phyloP scores from a whole-genome alignment of 2,329 filamentous ascomycete species.

The Fusarium nematophilum region DNA sequence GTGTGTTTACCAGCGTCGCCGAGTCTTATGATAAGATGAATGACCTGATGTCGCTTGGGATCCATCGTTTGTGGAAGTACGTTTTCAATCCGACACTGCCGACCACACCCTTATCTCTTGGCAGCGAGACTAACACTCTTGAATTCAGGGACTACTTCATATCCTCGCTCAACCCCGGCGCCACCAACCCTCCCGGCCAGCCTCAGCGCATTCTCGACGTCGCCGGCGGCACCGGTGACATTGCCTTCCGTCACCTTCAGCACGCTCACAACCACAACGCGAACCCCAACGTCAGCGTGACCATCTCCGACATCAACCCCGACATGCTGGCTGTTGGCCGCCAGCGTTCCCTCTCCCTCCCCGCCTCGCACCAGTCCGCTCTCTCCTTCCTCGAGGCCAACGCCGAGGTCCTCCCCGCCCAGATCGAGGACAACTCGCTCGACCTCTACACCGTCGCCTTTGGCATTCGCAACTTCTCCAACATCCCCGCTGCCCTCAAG shows the following conservation, averaged over 20 bases:
- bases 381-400: slow-evolving; percentile 89
- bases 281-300: slow-evolving; percentile 84
- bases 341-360: slow-evolving; percentile 75
- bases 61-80: slow-evolving; percentile 93
- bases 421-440: slow-evolving; percentile 76
- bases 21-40: slow-evolving; percentile 98
- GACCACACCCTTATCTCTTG: background rate
- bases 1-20: slow-evolving; percentile 95
- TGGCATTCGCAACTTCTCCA: slow-evolving; percentile 96
- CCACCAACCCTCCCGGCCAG: slow-evolving; percentile 55
- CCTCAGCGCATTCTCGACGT: slow-evolving; percentile 89
- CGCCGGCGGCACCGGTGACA: slow-evolving; percentile 96
- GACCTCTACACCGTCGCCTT: slow-evolving; percentile 98
- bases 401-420: slow-evolving; percentile 76
- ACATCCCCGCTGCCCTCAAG: slow-evolving; percentile 83
- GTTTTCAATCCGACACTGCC: slow-evolving; percentile 39
- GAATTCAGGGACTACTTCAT: slow-evolving; percentile 84
- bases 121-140: slow-evolving; percentile 23
- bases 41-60: slow-evolving; percentile 97
- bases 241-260: slow-evolving; percentile 95
- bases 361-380: slow-evolving; percentile 65
- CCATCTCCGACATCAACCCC: slow-evolving; percentile 94
- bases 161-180: slow-evolving; percentile 86
- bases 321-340: slow-evolving; percentile 92
- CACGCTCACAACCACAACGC: slow-evolving; percentile 82